phyloP scores from a whole-genome alignment of 2,329 filamentous ascomycete species.

The Fusarium sp. region DNA sequence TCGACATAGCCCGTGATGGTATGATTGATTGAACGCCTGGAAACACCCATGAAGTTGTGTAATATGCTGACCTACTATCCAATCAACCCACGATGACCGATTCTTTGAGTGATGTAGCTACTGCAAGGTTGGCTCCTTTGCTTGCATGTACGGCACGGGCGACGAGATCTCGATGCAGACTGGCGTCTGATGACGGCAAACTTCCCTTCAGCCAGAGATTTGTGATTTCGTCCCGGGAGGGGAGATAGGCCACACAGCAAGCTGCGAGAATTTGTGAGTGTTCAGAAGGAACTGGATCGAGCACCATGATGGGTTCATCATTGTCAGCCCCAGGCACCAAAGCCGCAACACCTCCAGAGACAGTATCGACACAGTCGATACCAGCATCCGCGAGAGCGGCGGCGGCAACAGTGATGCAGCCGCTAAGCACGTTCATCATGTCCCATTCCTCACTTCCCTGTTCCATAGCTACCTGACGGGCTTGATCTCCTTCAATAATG shows the following conservation, averaged over 20 bases:
- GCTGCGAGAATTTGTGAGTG: constrained; percentile 81
- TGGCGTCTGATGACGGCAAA: constrained; percentile 53
- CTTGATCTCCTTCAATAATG: constrained; percentile 91
- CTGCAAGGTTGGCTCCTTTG: constrained; percentile 48
- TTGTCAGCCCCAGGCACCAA: constrained; percentile 62
- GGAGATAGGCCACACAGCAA: constrained; percentile 90
- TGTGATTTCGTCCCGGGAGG: constrained; percentile 87
- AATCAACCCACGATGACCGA: constrained; percentile 41
- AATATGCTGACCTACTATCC: background rate
- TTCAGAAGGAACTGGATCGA: constrained; percentile 86
- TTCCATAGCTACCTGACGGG: constrained; percentile 62
- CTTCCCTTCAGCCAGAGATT: constrained; percentile 92
- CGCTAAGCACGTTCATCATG: constrained; percentile 89
- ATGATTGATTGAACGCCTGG: background rate
- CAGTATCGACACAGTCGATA: constrained; percentile 93
- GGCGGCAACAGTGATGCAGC: constrained; percentile 92
- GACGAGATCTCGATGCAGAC: constrained; percentile 49
- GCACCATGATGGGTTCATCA: constrained; percentile 62
- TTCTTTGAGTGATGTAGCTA: constrained; percentile 50
- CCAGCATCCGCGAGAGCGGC: constrained; percentile 93
- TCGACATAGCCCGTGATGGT: background rate
- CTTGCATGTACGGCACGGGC: constrained; percentile 54
- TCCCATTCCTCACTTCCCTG: constrained; percentile 77
- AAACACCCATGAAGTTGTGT: background rate
- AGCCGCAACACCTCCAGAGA: constrained; percentile 89